phyloP scores from a whole-genome alignment of 2,329 filamentous ascomycete species.

The Aspergillus thermomutatus region DNA sequence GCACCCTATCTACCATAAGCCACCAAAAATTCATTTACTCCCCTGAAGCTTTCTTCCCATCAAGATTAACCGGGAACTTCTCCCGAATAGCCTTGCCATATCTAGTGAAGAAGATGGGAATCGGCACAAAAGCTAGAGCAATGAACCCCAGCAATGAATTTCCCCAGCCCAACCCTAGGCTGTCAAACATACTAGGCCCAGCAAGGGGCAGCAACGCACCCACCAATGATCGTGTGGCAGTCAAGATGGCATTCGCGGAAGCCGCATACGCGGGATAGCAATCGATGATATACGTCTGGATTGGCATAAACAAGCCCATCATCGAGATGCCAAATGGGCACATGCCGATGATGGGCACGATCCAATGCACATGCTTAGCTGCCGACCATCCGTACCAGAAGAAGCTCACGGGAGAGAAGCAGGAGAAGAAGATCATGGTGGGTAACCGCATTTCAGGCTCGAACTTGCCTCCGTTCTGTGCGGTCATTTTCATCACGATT shows the following conservation, averaged over 20 bases:
- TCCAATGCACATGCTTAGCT: slow-evolving; percentile 53
- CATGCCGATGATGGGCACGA: slow-evolving; percentile 59
- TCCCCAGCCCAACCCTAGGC: slow-evolving; percentile 48
- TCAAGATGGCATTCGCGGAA: slow-evolving; percentile 52
- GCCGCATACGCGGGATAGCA: slow-evolving; percentile 47
- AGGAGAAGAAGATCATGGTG: slow-evolving; percentile 53
- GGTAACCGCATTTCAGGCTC: slow-evolving; percentile 52
- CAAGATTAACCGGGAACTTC: slow-evolving; percentile 18
- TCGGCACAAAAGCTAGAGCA: slow-evolving; percentile 47
- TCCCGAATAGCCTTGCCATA: slow-evolving; percentile 16
- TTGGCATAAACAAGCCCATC: slow-evolving; percentile 54
- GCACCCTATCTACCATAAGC: too few species aligned
- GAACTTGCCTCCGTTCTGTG: slow-evolving; percentile 36
- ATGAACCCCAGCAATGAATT: slow-evolving; percentile 55
- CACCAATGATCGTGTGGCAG: slow-evolving; percentile 52
- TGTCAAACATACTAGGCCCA: slow-evolving; percentile 48
- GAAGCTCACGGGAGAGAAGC: slow-evolving; percentile 54
- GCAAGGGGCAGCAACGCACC: slow-evolving; percentile 60
- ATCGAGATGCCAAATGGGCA: slow-evolving; percentile 54
- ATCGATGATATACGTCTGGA: slow-evolving; percentile 62
- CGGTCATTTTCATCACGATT: slow-evolving; percentile 27
- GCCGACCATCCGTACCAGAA: slow-evolving; percentile 60
- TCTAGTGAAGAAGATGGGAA: slow-evolving; percentile 24
- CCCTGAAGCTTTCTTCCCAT: not conserved
- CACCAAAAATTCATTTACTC: not conserved